Evolutionary conservation across 1,284 basidiomycete species (phyloP).

Genomic region (Irpex rosettiformis): DNA sequence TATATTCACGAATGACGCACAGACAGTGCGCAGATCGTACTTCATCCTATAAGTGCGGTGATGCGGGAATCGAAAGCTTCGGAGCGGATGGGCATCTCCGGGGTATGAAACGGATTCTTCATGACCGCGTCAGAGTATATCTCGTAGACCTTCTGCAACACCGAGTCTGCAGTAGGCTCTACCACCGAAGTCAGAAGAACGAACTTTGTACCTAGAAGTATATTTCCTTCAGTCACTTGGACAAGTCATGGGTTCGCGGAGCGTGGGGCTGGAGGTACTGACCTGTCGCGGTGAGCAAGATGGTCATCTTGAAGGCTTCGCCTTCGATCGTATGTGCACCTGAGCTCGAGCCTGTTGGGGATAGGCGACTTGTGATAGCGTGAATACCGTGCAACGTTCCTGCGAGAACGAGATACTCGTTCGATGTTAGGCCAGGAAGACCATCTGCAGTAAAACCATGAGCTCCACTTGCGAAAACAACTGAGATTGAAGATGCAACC

Average conservation of each 20-base stretch:
- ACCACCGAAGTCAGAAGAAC: slow-evolving; percentile 83
- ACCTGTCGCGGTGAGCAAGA: slow-evolving; percentile 94
- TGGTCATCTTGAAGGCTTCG: slow-evolving; percentile 89
- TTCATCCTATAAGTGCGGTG: slow-evolving; percentile 48
- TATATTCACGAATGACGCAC: background rate
- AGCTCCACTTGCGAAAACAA: slow-evolving; percentile 6
- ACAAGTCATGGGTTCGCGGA: slow-evolving; percentile 4
- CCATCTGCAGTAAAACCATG: slow-evolving; percentile 56
- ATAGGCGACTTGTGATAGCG: slow-evolving; percentile 92
- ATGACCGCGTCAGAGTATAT: slow-evolving; percentile 92
- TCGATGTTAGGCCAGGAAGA: slow-evolving; percentile 85
- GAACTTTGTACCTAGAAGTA: slow-evolving; percentile 86
- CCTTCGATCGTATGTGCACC: slow-evolving; percentile 94
- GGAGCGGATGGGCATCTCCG: slow-evolving; percentile 96
- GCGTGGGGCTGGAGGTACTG: slow-evolving; percentile 20
- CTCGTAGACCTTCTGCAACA: slow-evolving; percentile 85
- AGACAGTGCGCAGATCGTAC: background rate
- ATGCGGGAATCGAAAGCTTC: slow-evolving; percentile 85
- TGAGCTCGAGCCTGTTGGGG: slow-evolving; percentile 78
- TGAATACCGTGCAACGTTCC: slow-evolving; percentile 98
- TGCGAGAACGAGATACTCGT: slow-evolving; percentile 95
- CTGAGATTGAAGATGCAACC: slow-evolving; percentile 42
- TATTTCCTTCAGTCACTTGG: background rate
- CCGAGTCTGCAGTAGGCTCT: slow-evolving; percentile 69
- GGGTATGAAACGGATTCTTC: slow-evolving; percentile 99